Conservation (phyloP, 2,329 filamentous ascomycete genomes). For the Tothia fuscella region DNA sequence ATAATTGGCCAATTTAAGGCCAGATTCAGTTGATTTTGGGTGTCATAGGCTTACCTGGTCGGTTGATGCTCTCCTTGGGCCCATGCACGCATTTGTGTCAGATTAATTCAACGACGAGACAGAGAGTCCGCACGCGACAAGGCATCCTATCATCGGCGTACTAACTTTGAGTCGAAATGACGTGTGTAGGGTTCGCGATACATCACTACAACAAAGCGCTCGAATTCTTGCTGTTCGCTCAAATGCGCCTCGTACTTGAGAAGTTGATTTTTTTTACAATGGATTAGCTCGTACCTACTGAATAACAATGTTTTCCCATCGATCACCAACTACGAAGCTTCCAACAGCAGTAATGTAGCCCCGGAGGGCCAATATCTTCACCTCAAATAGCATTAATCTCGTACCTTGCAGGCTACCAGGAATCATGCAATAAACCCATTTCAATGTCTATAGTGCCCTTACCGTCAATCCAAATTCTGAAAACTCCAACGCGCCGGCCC, state of each 20-base stretch:
- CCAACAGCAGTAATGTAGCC: not conserved
- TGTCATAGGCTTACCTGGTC: too few relatives aligned
- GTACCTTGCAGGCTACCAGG: not conserved
- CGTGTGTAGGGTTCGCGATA: slow-evolving; percentile 6
- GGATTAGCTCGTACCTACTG: too few relatives aligned
- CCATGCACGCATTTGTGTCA: too few relatives aligned
- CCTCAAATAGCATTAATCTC: slow-evolving; percentile 2
- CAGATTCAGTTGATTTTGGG: too few relatives aligned
- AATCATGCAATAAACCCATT: not conserved
- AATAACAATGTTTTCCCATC: not conserved
- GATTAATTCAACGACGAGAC: too few relatives aligned
- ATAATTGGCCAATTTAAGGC: too few relatives aligned
- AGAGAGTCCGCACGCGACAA: too few relatives aligned
- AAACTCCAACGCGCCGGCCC: not conserved
- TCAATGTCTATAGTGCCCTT: not conserved
- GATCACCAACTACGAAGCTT: not conserved
- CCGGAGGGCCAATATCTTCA: slow-evolving; percentile 1
- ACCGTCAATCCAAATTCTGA: not conserved
- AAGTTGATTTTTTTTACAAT: not conserved
- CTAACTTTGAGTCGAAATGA: too few relatives aligned
- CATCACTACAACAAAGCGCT: not conserved
- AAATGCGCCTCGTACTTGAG: not conserved
- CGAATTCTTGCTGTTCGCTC: not conserved
- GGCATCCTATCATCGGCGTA: too few relatives aligned
- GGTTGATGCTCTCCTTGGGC: too few relatives aligned